Base-by-base conservation (phyloP, 768 basidiomycete genomes). In the Aureoboletus auriporus region DNA sequence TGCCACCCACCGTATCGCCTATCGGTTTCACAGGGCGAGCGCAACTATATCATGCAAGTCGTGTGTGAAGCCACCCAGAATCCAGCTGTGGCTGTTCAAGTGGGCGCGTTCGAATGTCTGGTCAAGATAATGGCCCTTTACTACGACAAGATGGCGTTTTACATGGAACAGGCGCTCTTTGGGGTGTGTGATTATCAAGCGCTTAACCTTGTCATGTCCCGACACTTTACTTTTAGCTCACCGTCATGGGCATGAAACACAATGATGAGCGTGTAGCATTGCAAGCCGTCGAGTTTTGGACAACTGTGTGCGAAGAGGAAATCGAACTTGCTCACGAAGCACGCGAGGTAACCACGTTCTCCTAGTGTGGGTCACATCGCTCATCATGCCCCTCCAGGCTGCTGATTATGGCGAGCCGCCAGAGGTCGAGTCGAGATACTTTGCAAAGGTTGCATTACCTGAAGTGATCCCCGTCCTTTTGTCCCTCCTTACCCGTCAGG, bases 21-120 rank as follows among this genome's bases (percentile, higher is more conserved):
- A 40, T 39, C 36, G 30, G 44, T 31, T 44, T 23, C 50, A 11
- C 62, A 98, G 93, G 96, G 96, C 57, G 96, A 99, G 69, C 83
- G 96, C 41, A 99, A 98, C 71, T 98, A 96, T 73, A 98, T 99
- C 69, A 99, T 99, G 96, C 96, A 99, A 73, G 93, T 98, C 37
- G 90, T 98, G 14, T 99, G 96, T 65, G 96, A 98, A 64, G 95
- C 95, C 0, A 98, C 96, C 0, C 96, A 98, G 67, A 93, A 85
- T 58, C 51, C 78, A 1, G 69, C 83, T 2, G 81, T 87, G 3
- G 68, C 77, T 31, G 93, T 98, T 31, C 95, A 98, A 73, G 88
- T 96, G n/a, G 91, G 84, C 28, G 87, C 96, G 5, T 99, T 96
- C 60, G 93, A 96, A 65, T 93, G 89, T 69, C 74, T 99, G 12